Evolutionary conservation across 768 basidiomycete genomes (phyloP).

Genomic region (Mycena amicta): DNA sequence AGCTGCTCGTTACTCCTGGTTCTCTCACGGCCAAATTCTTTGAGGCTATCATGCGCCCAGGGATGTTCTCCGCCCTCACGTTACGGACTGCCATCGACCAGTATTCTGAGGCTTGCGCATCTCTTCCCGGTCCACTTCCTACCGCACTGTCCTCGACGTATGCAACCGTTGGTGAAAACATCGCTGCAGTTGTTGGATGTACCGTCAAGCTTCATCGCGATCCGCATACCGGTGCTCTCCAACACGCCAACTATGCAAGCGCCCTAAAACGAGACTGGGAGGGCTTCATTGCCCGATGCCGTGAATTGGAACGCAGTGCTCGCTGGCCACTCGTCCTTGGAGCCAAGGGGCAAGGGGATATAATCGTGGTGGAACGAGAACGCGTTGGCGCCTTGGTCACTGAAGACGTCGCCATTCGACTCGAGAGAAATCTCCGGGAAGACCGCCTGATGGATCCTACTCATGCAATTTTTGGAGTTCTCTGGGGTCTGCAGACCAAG

Average conservation of each 20-base stretch:
- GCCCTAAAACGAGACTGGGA: slow-evolving; percentile 93
- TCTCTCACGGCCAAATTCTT: slow-evolving; percentile 81
- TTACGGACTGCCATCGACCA: slow-evolving; percentile 81
- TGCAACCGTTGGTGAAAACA: slow-evolving; percentile 68
- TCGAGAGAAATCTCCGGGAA: slow-evolving; percentile 54
- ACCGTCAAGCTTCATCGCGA: slow-evolving; percentile 75
- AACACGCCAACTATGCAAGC: slow-evolving; percentile 80
- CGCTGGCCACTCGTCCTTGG: slow-evolving; percentile 79
- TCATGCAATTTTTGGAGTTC: slow-evolving; percentile 58
- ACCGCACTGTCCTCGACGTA: slow-evolving; percentile 65
- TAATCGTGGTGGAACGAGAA: slow-evolving; percentile 77
- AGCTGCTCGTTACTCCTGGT: slow-evolving; percentile 69
- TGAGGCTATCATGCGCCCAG: slow-evolving; percentile 81
- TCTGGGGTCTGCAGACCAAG: slow-evolving; percentile 64
- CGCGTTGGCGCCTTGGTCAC: slow-evolving; percentile 63
- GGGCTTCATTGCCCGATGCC: slow-evolving; percentile 88
- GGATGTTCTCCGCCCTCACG: slow-evolving; percentile 82
- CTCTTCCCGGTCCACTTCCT: slow-evolving; percentile 59
- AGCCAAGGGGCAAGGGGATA: slow-evolving; percentile 42
- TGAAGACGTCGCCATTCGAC: slow-evolving; percentile 68
- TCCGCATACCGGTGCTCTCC: slow-evolving; percentile 76
- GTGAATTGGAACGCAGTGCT: slow-evolving; percentile 85
- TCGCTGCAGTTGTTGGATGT: slow-evolving; percentile 85
- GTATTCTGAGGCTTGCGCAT: slow-evolving; percentile 74
- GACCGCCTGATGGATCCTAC: slow-evolving; percentile 47